Evolutionary conservation across 2,329 filamentous ascomycete genomes (phyloP).

Genomic region (Thermomyces lanuginosus): DNA sequence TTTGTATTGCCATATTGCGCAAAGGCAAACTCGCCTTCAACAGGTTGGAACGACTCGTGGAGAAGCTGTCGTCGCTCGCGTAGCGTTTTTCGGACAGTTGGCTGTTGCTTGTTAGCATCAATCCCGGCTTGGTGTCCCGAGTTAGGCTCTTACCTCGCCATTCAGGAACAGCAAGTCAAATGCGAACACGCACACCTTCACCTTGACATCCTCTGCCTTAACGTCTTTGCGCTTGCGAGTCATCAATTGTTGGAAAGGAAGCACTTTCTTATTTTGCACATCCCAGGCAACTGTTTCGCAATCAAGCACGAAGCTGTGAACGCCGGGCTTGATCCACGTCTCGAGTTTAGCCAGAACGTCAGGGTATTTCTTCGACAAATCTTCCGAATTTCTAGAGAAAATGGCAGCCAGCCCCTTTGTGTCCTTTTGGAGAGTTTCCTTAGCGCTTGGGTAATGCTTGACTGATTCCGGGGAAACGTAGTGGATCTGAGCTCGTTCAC

Average conservation of each 20-base stretch:
- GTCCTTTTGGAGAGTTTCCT: slow-evolving; percentile 47
- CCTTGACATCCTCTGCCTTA: slow-evolving; percentile 83
- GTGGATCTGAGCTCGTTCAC: slow-evolving; percentile 95
- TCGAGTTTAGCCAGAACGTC: slow-evolving; percentile 81
- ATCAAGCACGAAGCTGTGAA: slow-evolving; percentile 92
- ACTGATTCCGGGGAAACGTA: slow-evolving; percentile 73
- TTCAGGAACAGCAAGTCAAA: slow-evolving; percentile 92
- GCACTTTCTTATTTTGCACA: slow-evolving; percentile 78
- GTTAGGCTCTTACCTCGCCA: slow-evolving; percentile 43
- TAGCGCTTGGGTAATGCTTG: slow-evolving; percentile 49
- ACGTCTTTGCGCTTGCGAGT: slow-evolving; percentile 96
- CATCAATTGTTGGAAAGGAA: slow-evolving; percentile 97
- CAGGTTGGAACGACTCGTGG: slow-evolving; percentile 51
- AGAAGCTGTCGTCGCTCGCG: slow-evolving; percentile 69
- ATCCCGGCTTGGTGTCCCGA: not conserved
- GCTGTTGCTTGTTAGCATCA: slow-evolving; percentile 15
- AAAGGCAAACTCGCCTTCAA: slow-evolving; percentile 83
- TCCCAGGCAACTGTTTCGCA: slow-evolving; percentile 98
- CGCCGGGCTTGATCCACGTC: slow-evolving; percentile 76
- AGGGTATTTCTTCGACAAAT: slow-evolving; percentile 92
- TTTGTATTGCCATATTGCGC: slow-evolving; percentile 74
- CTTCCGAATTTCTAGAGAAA: slow-evolving; percentile 94
- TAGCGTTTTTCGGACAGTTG: slow-evolving; percentile 73
- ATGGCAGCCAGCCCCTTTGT: slow-evolving; percentile 67
- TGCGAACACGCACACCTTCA: slow-evolving; percentile 93